These are phyloP conservation scores for Eurotiales sp. DNA, from an alignment of 2,329 filamentous ascomycete genomes.

Conservation along the genomic window DNA sequence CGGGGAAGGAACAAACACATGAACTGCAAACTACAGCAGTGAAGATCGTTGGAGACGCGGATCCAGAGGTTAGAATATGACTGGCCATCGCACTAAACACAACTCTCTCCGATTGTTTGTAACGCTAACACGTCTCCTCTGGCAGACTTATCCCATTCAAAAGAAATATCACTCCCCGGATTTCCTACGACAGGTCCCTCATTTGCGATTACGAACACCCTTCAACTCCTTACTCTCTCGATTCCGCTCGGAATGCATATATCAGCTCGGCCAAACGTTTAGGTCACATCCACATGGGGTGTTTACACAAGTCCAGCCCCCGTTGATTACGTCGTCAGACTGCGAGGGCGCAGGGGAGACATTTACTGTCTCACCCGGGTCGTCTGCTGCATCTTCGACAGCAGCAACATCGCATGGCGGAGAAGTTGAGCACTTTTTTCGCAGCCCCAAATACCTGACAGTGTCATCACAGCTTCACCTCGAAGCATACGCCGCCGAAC, in stretches of 20 bases:
- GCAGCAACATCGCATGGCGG: constrained; percentile 28
- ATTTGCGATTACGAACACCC: constrained; percentile 77
- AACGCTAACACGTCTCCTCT: background rate
- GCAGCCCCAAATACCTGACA: constrained; percentile 84
- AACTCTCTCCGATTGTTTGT: background rate
- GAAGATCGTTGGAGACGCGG: constrained; percentile 69
- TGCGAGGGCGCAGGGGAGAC: constrained; percentile 96
- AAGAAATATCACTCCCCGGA: constrained; percentile 93
- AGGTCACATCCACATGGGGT: constrained; percentile 57
- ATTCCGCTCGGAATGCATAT: constrained; percentile 75
- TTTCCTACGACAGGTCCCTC: constrained; percentile 81
- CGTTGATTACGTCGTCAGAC: constrained; percentile 92
- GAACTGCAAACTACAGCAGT: constrained; percentile 74
- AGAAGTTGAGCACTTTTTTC: constrained; percentile 62
- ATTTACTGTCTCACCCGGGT: constrained; percentile 63
- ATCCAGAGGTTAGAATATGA: constrained; percentile 67
- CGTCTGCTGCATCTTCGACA: constrained; percentile 6
- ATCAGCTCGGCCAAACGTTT: constrained; percentile 73
- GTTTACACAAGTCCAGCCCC: constrained; percentile 71
- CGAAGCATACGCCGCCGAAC: constrained; percentile 81
- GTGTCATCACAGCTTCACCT: constrained; percentile 94
- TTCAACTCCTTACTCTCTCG: constrained; percentile 76
- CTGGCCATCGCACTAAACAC: too few relatives aligned
- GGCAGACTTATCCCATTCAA: constrained; percentile 83
- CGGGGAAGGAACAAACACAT: constrained; percentile 65